Base-by-base conservation (phyloP, 1,284 basidiomycete genomes). In the Neolentinus lepideus region DNA sequence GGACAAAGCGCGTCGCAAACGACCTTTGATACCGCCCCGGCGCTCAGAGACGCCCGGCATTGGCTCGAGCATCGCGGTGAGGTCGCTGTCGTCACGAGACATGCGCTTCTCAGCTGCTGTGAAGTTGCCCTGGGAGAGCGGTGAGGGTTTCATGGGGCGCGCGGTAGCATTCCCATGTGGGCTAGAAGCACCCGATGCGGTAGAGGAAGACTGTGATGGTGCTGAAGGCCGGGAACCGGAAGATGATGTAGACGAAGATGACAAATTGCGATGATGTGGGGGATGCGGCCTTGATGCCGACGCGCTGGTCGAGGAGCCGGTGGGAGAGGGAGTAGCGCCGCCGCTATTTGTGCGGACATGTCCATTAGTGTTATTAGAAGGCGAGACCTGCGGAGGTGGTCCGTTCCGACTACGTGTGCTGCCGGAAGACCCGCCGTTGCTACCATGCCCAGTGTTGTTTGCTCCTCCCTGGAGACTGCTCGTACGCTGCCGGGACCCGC, bases 1-100 rank as follows among this genome's bases (percentile, higher is more conserved):
- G 1, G 84, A 86, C 19, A 92, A 75, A 3, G 86, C 88, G 38
- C 90, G 82, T 51, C 88, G 82, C 52, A 94, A 69, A 38, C 90
- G 78, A 48, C 85, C 84, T 68, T 92, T 93, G 60, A 93, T 75
- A 0, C 91, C 88, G 63, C 79, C 77, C 57, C 83, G 77, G 60
- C 79, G 70, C 50, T 68, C 71, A 52, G 69, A 67, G 45, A 69
- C 70, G 24, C 70, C 74, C 3, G 77, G 73, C 10, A 74, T 71
- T 33, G 78, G 71, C 60, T 83, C 80, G 9, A 67, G 67, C 68
- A 81, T 77, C 31, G 83, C 74, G 1, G 77, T 79, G 35, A 87
- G 74, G 69, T 88, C 85, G 56, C 81, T 85, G 64, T 90, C 88
- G 70, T 90, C 88, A 56, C 82, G 80, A 21, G 85, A 88, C 77